Evolutionary conservation across 129 eudicot species (phyloP).

Genomic region (Helianthus tuberosus): DNA sequence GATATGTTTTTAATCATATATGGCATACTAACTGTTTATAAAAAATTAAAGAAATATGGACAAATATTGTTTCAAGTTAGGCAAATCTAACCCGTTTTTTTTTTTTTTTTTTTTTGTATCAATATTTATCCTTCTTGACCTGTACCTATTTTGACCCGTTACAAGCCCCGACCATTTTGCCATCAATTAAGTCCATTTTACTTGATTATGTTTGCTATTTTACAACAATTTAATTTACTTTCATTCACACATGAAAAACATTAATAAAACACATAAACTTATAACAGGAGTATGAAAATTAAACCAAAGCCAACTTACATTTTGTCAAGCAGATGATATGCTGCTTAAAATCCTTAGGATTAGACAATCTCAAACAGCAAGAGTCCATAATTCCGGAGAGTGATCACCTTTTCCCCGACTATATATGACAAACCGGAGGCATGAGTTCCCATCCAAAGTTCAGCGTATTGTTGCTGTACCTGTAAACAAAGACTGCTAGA

Average conservation of each 20-base stretch:
- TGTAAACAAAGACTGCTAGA: too few species aligned
- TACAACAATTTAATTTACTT: not conserved
- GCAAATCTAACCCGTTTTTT: not conserved
- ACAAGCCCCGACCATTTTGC: not conserved
- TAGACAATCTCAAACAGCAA: constrained; percentile 18
- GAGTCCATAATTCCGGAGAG: not conserved
- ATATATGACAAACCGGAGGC: too few species aligned
- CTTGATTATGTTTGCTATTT: not conserved
- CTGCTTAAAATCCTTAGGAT: constrained; percentile 2
- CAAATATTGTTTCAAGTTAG: not conserved
- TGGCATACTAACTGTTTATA: too few species aligned
- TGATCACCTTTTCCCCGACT: too few species aligned
- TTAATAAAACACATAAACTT: not conserved
- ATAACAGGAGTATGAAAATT: not conserved
- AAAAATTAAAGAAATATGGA: not conserved
- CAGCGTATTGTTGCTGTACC: too few species aligned
- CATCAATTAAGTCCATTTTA: not conserved
- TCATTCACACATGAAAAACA: not conserved
- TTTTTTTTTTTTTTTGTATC: too few species aligned
- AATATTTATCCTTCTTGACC: not conserved
- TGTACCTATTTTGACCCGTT: not conserved
- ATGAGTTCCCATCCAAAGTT: too few species aligned
- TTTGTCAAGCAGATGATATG: not conserved
- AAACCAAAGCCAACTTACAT: constrained; percentile 14
- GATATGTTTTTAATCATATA: too few species aligned